phyloP scores from a whole-genome alignment of 2,329 filamentous ascomycete species.

The Clathrospora elynae region DNA sequence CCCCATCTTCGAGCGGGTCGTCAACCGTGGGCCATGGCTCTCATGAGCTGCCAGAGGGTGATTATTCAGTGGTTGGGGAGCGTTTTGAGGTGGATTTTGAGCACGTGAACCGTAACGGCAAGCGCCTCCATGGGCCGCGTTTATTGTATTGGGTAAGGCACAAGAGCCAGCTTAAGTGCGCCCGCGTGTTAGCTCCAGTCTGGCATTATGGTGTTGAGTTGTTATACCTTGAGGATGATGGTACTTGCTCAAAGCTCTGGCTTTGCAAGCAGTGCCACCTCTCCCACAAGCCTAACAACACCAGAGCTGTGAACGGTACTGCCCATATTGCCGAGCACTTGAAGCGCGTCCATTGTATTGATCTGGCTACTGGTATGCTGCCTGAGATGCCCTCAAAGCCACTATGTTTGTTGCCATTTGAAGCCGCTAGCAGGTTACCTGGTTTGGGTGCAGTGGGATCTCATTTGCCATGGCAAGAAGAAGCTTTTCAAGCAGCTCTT shows the following conservation, averaged over 20 bases:
- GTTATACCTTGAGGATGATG: neutral
- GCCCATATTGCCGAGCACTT: neutral
- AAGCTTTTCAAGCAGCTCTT: neutral
- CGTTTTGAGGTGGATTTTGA: neutral
- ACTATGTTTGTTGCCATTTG: neutral
- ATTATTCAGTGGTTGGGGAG: neutral
- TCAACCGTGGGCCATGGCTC: too few relatives aligned
- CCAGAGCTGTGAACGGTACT: neutral
- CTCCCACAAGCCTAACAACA: neutral
- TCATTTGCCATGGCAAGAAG: conserved; percentile 1
- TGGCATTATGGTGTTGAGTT: conserved; percentile 4
- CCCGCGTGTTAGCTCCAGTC: neutral
- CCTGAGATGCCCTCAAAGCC: neutral
- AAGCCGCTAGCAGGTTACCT: neutral
- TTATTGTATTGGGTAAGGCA: neutral
- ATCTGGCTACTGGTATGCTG: neutral
- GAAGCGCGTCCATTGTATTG: neutral
- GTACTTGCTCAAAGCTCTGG: neutral
- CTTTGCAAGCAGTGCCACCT: conserved; percentile 1
- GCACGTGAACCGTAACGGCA: neutral
- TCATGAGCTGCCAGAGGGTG: neutral
- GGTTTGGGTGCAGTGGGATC: neutral
- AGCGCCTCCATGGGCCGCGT: neutral
- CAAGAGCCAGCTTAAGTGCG: neutral
- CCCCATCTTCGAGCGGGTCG: too few relatives aligned